Base-by-base conservation (phyloP, 2,329 filamentous ascomycete genomes). In the Talaromyces sp. region DNA sequence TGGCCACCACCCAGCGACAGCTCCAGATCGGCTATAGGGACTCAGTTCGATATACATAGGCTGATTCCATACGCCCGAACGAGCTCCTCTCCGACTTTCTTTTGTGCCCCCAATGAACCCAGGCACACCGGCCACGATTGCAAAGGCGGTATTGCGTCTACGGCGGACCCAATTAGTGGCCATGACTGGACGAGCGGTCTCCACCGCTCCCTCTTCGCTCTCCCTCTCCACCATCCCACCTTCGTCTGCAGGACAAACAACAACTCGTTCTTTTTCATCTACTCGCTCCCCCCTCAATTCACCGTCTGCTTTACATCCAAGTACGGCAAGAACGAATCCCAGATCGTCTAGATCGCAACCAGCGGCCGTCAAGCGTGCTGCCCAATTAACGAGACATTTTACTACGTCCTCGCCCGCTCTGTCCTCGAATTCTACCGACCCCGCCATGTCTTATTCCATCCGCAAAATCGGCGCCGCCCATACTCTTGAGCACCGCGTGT, bases 401-500 rank as follows among this genome's bases (percentile, higher is more conserved):
- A 79, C 81, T 68, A 78, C 79, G 56, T 71, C 76, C 45, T 66
- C 72, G 69, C 63, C 75, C 50, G 68, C 69, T 24, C 68, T 70
- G 47, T 66, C 73, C 60, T 68, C 73, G 27, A 65, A 69, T 62
- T 70, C 65, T 61, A 64, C 49, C 43, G 43, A 63, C 59, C 65
- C 73, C 72, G 75, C 67, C 68, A 74, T 77, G 80, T 70, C 78
- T 69, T 99, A 92, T 85, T 85, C 85, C 76, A 82, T 90, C 78
- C 90, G 93, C 84, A 97, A 96, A 87, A 85, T 97, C 78, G 95
- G 86, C 75, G 88, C 91, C 75, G 87, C 92, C 75, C 90, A 97
- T 86, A 98, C 95, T 74, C 86, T 97, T 79, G 93, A 98, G 85
- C 93, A 97, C 88, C 92, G 95, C 78, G 89, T 97, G 83, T 99